Base-by-base conservation (phyloP, 2,329 filamentous ascomycete genomes). In the Fusarium stilboides region DNA sequence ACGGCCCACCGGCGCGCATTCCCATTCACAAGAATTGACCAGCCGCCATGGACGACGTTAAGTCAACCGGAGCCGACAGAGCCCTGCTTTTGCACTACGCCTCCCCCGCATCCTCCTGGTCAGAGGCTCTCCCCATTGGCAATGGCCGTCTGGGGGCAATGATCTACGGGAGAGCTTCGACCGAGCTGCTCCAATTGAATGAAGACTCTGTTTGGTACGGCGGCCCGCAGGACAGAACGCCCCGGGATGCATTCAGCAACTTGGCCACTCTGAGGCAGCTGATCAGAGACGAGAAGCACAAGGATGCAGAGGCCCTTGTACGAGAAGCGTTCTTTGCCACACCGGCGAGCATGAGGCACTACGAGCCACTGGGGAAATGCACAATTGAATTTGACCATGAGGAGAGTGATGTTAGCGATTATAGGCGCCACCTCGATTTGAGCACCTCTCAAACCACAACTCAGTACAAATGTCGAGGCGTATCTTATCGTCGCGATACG, bases 141-240 rank as follows among this genome's bases (percentile, higher is more conserved):
- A 86, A 86, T 68, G 84, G 85, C 13, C 78, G 84, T 19, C 58
- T 79, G 2, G 78, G 76, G 7, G 75, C 71, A 5, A 84, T 84
- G 79, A 68, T 85, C 26, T 81, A 82, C 62, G 84, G 84, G 14
- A 78, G 80, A 14, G 72, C 78, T 14, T 77, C 77, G 1, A 83
- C 84, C 47, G 76, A 81, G 39, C 70, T 85, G 6, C 74, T 80
- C 28, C 69, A 71, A 15, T 74, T 86, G 15, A 86, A 85, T 45
- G 84, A 86, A 68, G 82, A 85, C 57, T 83, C 82, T 2, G 78
- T 84, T 13, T 85, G 81, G 82, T 83, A 81, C 55, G 83, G 83
- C 24, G 81, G 80, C 1, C 78, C 77, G 9, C 82, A 83, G 58
- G 75, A 83, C 46, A 81, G 84, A 13, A 80, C 79, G 14, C 82